Percentiles rank a stretch among this genome's conserved stretches.
Conservation (phyloP, 1,284 basidiomycete species). For the Marasmius sp. region DNA sequence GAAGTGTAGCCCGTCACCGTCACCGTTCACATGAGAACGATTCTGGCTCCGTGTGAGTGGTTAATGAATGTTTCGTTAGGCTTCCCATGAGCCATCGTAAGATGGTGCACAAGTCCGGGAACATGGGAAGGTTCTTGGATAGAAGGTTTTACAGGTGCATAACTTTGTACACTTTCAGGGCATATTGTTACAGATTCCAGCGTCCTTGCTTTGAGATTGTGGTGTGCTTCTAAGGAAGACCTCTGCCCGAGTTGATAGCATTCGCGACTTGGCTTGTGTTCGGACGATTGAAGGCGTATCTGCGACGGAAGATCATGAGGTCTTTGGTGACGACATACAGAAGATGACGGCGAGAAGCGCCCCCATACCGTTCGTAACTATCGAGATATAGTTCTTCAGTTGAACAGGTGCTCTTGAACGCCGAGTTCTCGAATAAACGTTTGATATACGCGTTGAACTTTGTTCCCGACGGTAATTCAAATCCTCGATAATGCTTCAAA, state of each 20-base stretch:
- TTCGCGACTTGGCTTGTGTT: constrained; percentile 73
- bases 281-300: constrained; percentile 72
- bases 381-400: constrained; percentile 73
- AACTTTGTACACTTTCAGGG: neutral
- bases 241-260: constrained; percentile 64
- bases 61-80: no score
- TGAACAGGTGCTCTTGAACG: constrained; percentile 70
- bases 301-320: constrained; percentile 21
- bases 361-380: constrained; percentile 64
- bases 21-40: no score
- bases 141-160: no score
- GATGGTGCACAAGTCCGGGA: no score
- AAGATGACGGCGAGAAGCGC: neutral
- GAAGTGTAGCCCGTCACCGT: no score
- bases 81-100: no score
- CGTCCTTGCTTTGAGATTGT: no score
- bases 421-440: constrained; percentile 59
- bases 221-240: constrained; percentile 47
- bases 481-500: constrained; percentile 69
- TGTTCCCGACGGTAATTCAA: constrained; percentile 48
- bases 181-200: neutral
- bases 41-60: no score
- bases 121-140: no score
- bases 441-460: constrained; percentile 55
- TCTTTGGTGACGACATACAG: neutral